phyloP scores from a whole-genome alignment of 306 rosid genomes.

The Dryas alaskensis region DNA sequence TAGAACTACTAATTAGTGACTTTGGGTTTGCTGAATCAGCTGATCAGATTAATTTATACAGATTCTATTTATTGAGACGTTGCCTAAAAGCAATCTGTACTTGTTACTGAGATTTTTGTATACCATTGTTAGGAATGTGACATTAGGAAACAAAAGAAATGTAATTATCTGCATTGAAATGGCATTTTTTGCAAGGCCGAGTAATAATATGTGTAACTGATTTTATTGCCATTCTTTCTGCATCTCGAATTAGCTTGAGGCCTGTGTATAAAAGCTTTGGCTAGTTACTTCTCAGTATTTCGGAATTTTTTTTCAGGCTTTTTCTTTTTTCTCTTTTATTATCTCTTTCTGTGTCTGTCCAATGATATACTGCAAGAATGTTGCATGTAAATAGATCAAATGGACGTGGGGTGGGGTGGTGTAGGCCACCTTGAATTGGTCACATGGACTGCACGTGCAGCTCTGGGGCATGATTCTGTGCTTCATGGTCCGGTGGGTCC shows the following conservation, averaged over 20 bases:
- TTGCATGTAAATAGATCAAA: too few species aligned
- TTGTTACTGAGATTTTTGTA: neutral
- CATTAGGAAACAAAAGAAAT: conserved; percentile 6
- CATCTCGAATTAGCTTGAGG: neutral
- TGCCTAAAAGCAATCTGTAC: neutral
- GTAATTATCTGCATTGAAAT: neutral
- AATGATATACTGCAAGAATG: neutral
- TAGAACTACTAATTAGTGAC: conserved; percentile 31
- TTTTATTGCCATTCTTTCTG: neutral
- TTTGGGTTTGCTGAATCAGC: conserved; percentile 10
- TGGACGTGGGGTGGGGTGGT: too few species aligned
- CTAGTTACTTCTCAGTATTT: neutral
- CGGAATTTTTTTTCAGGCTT: neutral
- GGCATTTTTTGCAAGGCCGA: neutral
- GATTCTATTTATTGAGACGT: neutral
- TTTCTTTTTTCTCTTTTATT: neutral
- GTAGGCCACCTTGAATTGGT: neutral
- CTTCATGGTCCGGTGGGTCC: neutral
- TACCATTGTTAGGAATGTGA: conserved; percentile 4
- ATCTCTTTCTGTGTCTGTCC: too few species aligned
- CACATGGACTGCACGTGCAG: neutral
- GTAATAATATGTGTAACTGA: neutral
- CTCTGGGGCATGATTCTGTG: neutral
- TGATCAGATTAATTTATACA: neutral
- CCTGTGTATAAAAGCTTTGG: neutral